A percentile compares a stretch with the other conserved stretches of the same genome.
phyloP scores from a whole-genome alignment of 2,329 filamentous ascomycete species.

The Cryphonectria parasitica region DNA sequence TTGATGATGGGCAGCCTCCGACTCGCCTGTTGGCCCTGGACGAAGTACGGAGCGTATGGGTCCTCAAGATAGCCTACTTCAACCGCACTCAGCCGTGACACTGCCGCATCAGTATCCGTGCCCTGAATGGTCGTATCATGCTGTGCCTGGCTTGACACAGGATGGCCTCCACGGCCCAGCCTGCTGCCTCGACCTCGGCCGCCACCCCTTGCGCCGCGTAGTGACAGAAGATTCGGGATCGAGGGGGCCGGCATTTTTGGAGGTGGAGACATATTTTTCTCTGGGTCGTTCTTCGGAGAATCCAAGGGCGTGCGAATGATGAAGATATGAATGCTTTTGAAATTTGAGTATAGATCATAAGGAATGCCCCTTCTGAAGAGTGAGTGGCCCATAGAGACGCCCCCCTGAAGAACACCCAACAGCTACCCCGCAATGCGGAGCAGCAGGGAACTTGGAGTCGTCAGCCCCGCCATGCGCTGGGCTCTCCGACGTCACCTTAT shows the following conservation, averaged over 20 bases:
- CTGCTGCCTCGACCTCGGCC: conserved; percentile 34
- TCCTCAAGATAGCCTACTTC: conserved; percentile 84
- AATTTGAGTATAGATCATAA: neutral
- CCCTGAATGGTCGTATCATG: conserved; percentile 81
- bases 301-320: neutral
- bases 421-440: conserved; percentile 15
- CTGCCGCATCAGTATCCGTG: conserved; percentile 89
- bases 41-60: conserved; percentile 74
- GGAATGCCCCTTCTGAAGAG: neutral
- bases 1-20: conserved; percentile 91
- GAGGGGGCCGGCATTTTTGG: conserved; percentile 67
- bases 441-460: neutral
- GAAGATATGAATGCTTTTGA: neutral
- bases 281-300: neutral
- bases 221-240: conserved; percentile 78
- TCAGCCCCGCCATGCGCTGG: conserved; percentile 12
- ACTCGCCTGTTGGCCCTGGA: conserved; percentile 54
- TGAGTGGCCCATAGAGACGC: neutral
- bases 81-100: conserved; percentile 87
- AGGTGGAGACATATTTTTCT: conserved; percentile 29
- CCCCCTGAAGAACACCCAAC: conserved; percentile 10
- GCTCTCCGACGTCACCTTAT: conserved; percentile 18
- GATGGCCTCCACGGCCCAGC: conserved; percentile 32
- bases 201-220: conserved; percentile 51
- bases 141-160: conserved; percentile 37